Conservation (phyloP, 2,329 filamentous ascomycete species). For the Anthostomella pinea region DNA sequence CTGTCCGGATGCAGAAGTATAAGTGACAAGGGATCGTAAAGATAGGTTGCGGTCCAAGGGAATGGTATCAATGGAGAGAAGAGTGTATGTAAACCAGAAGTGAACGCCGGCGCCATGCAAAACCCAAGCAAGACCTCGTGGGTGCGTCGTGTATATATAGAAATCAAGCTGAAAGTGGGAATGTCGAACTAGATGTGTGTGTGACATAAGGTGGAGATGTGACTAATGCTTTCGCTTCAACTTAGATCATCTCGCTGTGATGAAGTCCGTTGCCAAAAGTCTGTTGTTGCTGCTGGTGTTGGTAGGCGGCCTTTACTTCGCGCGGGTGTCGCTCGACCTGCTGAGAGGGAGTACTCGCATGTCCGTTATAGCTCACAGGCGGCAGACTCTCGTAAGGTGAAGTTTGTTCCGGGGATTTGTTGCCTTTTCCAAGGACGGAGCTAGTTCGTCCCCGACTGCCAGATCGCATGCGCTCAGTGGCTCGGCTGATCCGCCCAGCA, state of each 20-base stretch:
- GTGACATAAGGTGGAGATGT: not conserved
- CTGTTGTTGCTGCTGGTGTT: constrained; percentile 33
- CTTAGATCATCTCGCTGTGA: constrained; percentile 55
- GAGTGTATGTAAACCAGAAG: constrained; percentile 6
- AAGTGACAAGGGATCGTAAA: not conserved
- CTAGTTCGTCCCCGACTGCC: constrained; percentile 55
- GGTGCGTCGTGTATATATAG: constrained; percentile 22
- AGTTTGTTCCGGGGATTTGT: constrained; percentile 37
- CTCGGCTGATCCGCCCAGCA: constrained; percentile 53
- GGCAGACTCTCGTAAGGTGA: constrained; percentile 39
- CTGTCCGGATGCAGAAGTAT: not conserved
- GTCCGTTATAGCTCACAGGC: constrained; percentile 28
- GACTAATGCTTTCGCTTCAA: not conserved
- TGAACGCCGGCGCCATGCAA: constrained; percentile 39
- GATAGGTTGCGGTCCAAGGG: constrained; percentile 9
- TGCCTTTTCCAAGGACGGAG: constrained; percentile 31
- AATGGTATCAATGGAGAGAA: constrained; percentile 24
- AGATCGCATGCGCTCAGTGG: constrained; percentile 59
- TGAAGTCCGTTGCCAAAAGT: constrained; percentile 51
- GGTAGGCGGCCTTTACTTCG: constrained; percentile 37
- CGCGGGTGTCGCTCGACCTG: constrained; percentile 33
- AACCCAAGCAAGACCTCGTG: no score
- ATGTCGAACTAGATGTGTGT: not conserved
- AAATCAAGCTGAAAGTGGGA: constrained; percentile 7
- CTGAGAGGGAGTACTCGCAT: constrained; percentile 9